These are phyloP conservation scores for Vicia faba DNA, from an alignment of 306 rosid genomes.

Conservation along the genomic window DNA sequence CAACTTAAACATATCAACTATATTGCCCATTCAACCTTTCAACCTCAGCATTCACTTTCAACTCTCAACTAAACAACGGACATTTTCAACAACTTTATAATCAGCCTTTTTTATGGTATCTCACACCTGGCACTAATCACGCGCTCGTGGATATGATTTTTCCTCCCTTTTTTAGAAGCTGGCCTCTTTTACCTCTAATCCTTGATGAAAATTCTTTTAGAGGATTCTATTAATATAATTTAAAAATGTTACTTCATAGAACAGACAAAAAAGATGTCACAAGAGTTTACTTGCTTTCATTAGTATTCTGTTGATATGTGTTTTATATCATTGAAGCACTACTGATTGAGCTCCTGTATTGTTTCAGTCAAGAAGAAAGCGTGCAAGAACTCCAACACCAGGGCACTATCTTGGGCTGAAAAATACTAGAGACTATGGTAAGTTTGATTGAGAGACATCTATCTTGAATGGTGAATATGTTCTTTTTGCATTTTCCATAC, in stretches of 20 bases:
- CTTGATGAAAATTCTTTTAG: slow-evolving; percentile 8
- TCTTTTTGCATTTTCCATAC: neutral
- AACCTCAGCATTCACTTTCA: slow-evolving; percentile 95
- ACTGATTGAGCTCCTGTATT: slow-evolving; percentile 41
- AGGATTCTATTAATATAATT: neutral
- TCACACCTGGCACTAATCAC: slow-evolving; percentile 65
- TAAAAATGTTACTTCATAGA: neutral
- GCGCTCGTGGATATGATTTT: slow-evolving; percentile 46
- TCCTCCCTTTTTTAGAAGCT: slow-evolving; percentile 37
- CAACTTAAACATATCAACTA: slow-evolving; percentile 98
- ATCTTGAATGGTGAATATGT: slow-evolving; percentile 8
- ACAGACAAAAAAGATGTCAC: slow-evolving; percentile 15
- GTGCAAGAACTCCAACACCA: slow-evolving; percentile 95
- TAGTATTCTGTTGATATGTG: slow-evolving; percentile 22
- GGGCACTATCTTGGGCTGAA: slow-evolving; percentile 97
- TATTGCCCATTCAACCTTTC: slow-evolving; percentile 92
- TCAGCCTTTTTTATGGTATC: slow-evolving; percentile 89
- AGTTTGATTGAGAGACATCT: slow-evolving; percentile 29
- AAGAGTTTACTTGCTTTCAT: slow-evolving; percentile 5
- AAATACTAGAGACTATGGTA: slow-evolving; percentile 83
- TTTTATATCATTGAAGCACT: slow-evolving; percentile 17
- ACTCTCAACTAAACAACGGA: slow-evolving; percentile 96
- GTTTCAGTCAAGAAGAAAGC: slow-evolving; percentile 95
- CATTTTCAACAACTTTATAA: slow-evolving; percentile 95
- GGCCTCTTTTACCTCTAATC: slow-evolving; percentile 21